These are phyloP conservation scores for Candida smagusa DNA, from an alignment of 1,139 yeast species.

Conservation along the genomic window DNA sequence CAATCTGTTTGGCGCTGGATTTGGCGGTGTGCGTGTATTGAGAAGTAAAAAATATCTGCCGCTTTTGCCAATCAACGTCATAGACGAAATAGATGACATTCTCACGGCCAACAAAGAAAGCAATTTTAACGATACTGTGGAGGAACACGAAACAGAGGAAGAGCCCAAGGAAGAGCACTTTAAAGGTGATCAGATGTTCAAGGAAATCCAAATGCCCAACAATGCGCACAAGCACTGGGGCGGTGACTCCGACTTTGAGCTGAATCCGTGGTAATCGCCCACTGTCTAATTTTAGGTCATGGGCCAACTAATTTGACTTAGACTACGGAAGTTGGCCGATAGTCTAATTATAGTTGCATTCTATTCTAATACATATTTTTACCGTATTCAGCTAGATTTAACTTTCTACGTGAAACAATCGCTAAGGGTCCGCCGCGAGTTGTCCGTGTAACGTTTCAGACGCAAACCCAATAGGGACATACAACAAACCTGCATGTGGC, in stretches of 20 bases:
- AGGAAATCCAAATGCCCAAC: conserved; percentile 48
- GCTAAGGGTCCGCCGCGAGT: too few species aligned
- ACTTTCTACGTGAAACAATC: too few species aligned
- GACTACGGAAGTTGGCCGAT: too few species aligned
- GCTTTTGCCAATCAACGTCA: conserved; percentile 52
- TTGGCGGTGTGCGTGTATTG: conserved; percentile 48
- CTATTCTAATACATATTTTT: too few species aligned
- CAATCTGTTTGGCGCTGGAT: conserved; percentile 59
- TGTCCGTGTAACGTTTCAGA: too few species aligned
- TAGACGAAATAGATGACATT: conserved; percentile 64
- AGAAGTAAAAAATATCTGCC: conserved; percentile 58
- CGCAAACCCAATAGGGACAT: too few species aligned
- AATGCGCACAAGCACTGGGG: conserved; percentile 54
- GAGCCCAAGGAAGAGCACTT: conserved; percentile 14
- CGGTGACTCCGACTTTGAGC: conserved; percentile 31
- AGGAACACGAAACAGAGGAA: conserved; percentile 13
- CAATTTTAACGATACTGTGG: conserved; percentile 28
- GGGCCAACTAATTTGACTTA: too few species aligned
- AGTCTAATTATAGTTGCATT: too few species aligned
- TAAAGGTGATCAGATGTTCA: conserved; percentile 50
- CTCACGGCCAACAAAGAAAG: conserved; percentile 30
- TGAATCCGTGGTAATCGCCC: conserved; percentile 46
- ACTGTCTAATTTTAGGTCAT: too few species aligned
- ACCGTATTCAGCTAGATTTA: too few species aligned
- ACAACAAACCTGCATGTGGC: too few species aligned